These are phyloP conservation scores for Oxyria digyna DNA, from an alignment of 148 eudicot genomes.

Conservation along the genomic window DNA sequence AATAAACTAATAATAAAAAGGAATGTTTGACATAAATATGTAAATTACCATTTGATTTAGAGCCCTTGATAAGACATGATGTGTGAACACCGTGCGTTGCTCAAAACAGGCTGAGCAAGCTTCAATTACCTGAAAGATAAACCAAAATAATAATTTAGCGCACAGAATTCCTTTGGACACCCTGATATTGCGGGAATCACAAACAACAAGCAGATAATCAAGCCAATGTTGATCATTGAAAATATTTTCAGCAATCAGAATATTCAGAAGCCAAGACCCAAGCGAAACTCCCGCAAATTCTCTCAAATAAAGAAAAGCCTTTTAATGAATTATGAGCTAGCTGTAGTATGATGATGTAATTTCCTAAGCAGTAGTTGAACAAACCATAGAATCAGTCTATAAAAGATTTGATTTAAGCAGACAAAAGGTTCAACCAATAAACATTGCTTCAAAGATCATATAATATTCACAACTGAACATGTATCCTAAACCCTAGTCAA, in stretches of 20 bases:
- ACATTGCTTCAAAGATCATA: background rate
- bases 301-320: background rate
- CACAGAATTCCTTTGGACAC: background rate
- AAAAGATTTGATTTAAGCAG: background rate
- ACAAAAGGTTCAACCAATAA: background rate
- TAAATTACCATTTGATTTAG: slow-evolving; percentile 68
- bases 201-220: background rate
- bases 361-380: background rate
- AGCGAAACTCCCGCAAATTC: background rate
- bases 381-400: background rate
- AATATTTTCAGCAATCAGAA: background rate
- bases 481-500: background rate
- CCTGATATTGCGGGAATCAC: background rate
- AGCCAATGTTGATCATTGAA: background rate
- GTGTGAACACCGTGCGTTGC: slow-evolving; percentile 96
- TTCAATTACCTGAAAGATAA: slow-evolving; percentile 66
- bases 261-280: background rate
- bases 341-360: background rate
- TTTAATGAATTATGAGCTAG: background rate
- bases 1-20: slow-evolving; percentile 2
- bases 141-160: background rate
- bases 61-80: slow-evolving; percentile 82
- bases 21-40: background rate
- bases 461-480: background rate
- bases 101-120: slow-evolving; percentile 98